phyloP scores from a whole-genome alignment of 208 protist species.

The Leishmania tarentolae region DNA sequence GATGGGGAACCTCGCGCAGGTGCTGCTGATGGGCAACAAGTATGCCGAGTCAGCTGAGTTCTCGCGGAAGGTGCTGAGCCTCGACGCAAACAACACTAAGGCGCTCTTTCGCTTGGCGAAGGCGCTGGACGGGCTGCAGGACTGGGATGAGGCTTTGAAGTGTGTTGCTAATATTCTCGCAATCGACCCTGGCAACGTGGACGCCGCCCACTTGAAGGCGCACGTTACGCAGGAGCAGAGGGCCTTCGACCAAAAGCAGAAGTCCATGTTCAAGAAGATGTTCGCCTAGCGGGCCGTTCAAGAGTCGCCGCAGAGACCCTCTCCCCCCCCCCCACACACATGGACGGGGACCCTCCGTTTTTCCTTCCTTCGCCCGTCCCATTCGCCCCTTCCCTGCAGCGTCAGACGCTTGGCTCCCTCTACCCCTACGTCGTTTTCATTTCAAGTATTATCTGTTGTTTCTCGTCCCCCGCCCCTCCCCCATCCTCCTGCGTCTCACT shows the following conservation, averaged over 20 bases:
- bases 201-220: slow-evolving; percentile 53
- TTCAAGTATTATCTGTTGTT: too few species aligned
- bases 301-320: background rate
- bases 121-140: slow-evolving; percentile 58
- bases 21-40: slow-evolving; percentile 54
- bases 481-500: too few species aligned
- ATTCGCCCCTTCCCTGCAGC: too few species aligned
- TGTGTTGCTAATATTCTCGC: slow-evolving; percentile 51
- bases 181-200: slow-evolving; percentile 61
- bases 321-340: too few species aligned
- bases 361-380: too few species aligned
- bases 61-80: slow-evolving; percentile 65
- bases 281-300: slow-evolving; percentile 47
- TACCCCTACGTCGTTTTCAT: too few species aligned
- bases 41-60: slow-evolving; percentile 53
- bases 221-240: slow-evolving; percentile 52
- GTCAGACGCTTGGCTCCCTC: too few species aligned
- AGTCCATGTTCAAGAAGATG: slow-evolving; percentile 81
- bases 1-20: slow-evolving; percentile 80
- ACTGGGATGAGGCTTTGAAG: slow-evolving; percentile 71
- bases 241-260: slow-evolving; percentile 81
- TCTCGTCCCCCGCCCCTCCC: too few species aligned
- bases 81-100: slow-evolving; percentile 66
- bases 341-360: too few species aligned
- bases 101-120: slow-evolving; percentile 79